Evolutionary conservation across 306 rosid genomes (phyloP).

Genomic region (Castanea mollissima): DNA sequence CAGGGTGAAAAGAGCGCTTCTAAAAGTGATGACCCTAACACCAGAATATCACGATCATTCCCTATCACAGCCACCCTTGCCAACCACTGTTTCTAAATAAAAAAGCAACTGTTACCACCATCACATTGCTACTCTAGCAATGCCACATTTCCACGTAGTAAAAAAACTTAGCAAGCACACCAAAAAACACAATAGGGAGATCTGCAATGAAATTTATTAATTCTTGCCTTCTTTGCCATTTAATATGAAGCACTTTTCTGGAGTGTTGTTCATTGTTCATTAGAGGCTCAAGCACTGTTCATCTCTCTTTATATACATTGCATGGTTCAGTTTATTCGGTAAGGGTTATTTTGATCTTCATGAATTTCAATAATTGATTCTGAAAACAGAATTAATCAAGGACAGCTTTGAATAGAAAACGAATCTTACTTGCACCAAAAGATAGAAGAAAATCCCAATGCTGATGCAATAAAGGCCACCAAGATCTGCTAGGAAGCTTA

Average conservation of each 20-base stretch:
- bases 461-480: conserved; percentile 97
- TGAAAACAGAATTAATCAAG: conserved; percentile 2
- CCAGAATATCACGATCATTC: neutral
- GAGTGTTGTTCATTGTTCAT: neutral
- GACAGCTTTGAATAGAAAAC: conserved; percentile 11
- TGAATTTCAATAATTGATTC: neutral
- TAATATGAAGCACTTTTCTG: neutral
- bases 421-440: conserved; percentile 70
- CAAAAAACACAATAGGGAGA: neutral
- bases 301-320: neutral
- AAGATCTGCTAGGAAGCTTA: conserved; percentile 96
- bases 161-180: neutral
- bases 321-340: neutral
- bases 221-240: neutral
- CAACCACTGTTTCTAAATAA: neutral
- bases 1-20: neutral
- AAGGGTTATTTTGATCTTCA: neutral
- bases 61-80: neutral
- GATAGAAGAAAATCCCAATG: conserved; percentile 78
- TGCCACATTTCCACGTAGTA: neutral
- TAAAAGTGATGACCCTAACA: neutral
- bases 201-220: neutral
- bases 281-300: neutral
- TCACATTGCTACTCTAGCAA: neutral
- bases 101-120: neutral